Evolutionary conservation across 1,284 basidiomycete genomes (phyloP), one percentile per base, ranked within the genome.

Genomic region (Ustanciosporium gigantosporum): DNA sequence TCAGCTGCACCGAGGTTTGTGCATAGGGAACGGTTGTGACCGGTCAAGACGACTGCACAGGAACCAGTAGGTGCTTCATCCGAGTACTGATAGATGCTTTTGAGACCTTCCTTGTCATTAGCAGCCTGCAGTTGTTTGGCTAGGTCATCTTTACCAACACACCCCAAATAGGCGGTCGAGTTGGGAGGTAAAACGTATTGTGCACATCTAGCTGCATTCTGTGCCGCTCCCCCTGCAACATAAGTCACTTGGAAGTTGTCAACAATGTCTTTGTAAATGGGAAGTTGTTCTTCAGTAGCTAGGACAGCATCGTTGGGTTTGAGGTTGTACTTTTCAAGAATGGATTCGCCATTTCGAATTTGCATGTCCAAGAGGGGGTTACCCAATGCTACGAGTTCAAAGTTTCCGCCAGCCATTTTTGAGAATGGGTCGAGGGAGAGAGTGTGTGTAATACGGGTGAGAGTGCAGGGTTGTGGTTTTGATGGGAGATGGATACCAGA

Each of bases 261-360:
- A 37, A 88, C 85, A 56, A 97, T 81, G 76, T 97, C 90, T 25
- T 90, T 87, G 81, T 96, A 97, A 78, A 76, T 77, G 46, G 60
- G 38, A 58, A 83, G 81, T 73, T 97, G 94, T 81, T 92, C 89
- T 50, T 88, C 87, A 70, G 88, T 89, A 20, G 92, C 95, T 50
- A 97, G 86, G 79, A 97, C 93, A 46, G 95, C 94, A 79, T 98
- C 91, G 83, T 99, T 96, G 44, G 92, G 82, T 79, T 92, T 91
- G 77, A 98, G 85, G 59, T 81, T 84, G 80, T 98, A 99, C 81
- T 96, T 97, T 72, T 88, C 82, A 48, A 98, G 83, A 53, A 97
- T 84, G 36, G 82, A 82, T 78, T 93, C 88, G 46, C 89, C 91
- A 65, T 91, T 69, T 61, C 74, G 75, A 64, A 80, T 70, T 65